Conservation (phyloP, 2,329 filamentous ascomycete species). For the Talaromyces piceae region DNA sequence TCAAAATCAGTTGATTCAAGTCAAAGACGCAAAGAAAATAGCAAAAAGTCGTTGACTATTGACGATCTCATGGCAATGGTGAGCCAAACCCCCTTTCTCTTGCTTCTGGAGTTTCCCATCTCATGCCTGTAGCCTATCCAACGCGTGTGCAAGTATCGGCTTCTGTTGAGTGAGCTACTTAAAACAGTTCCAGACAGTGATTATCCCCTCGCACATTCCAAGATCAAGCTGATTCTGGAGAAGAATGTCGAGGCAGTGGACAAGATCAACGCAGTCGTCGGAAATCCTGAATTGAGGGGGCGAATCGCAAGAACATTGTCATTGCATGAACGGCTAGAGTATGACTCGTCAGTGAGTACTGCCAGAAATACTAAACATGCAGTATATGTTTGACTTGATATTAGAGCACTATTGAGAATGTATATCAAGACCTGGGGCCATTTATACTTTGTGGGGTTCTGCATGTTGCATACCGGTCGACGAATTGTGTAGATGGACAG, state of each 20-base stretch:
- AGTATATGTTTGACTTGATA: constrained; percentile 8
- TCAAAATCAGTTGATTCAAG: constrained; percentile 66
- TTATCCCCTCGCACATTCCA: constrained; percentile 73
- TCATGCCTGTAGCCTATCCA: constrained; percentile 67
- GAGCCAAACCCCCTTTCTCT: constrained; percentile 14
- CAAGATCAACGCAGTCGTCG: constrained; percentile 77
- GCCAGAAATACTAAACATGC: background rate
- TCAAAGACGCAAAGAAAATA: constrained; percentile 55
- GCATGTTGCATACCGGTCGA: constrained; percentile 73
- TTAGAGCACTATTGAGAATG: constrained; percentile 34
- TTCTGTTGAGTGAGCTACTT: constrained; percentile 76
- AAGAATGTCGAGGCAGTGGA: constrained; percentile 66
- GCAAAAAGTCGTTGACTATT: constrained; percentile 71
- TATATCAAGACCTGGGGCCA: constrained; percentile 74
- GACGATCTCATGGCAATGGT: constrained; percentile 88
- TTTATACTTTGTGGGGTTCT: constrained; percentile 75
- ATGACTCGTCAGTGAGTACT: constrained; percentile 60
- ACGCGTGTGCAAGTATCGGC: constrained; percentile 80
- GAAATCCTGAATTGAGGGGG: constrained; percentile 61
- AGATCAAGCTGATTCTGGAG: constrained; percentile 66
- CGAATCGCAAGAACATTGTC: constrained; percentile 76
- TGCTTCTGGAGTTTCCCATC: background rate
- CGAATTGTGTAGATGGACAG: constrained; percentile 59
- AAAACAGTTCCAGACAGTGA: constrained; percentile 78
- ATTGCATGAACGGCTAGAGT: constrained; percentile 71